Conservation (phyloP, 129 eudicot species). For the Chrysanthemum makinoi region DNA sequence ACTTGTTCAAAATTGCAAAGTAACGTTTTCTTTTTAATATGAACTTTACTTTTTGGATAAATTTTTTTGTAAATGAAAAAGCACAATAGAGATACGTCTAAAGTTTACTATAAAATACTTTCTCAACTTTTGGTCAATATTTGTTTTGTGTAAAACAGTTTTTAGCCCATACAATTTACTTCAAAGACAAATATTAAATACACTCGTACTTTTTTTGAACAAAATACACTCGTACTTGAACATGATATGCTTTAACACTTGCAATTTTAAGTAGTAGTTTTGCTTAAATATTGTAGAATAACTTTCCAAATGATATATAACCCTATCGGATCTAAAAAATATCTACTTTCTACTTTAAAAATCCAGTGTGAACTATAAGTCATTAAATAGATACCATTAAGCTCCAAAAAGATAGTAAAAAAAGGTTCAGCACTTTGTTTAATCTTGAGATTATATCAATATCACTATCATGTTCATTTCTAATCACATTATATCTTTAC, state of each 20-base stretch:
- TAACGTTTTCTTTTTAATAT: too few relatives aligned
- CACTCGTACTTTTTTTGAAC: not conserved
- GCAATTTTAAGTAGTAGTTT: not conserved
- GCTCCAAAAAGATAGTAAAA: not conserved
- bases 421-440: not conserved
- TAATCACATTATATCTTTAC: not conserved
- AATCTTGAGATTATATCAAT: not conserved
- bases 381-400: not conserved
- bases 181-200: not conserved
- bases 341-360: not conserved
- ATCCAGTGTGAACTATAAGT: not conserved
- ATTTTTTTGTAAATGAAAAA: too few relatives aligned
- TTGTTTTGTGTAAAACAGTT: not conserved
- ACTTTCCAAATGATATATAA: not conserved
- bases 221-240: not conserved
- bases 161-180: not conserved
- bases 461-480: not conserved
- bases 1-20: too few relatives aligned
- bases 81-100: too few relatives aligned
- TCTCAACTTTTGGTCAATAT: not conserved
- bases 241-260: not conserved
- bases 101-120: not conserved
- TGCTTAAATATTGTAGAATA: not conserved
- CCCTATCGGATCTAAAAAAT: not conserved
- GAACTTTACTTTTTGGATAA: too few relatives aligned